Percentiles rank a stretch among this genome's conserved stretches.
These are phyloP conservation scores for Aspergillus proliferans DNA, from an alignment of 2,329 filamentous ascomycete species.

Conservation along the genomic window DNA sequence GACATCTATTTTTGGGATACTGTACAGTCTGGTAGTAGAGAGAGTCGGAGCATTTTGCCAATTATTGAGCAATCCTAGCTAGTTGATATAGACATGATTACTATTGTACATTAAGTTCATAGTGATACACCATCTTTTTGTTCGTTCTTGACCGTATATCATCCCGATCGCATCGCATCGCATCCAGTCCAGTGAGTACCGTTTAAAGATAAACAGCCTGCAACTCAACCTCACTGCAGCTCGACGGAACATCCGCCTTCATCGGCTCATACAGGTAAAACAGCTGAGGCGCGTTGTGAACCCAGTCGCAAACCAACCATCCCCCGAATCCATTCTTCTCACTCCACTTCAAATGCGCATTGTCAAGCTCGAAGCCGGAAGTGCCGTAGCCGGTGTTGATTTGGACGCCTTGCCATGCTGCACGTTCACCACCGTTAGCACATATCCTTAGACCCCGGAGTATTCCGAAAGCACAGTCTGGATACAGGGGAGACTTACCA, in stretches of 20 bases:
- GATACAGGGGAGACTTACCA: slow-evolving; percentile 13
- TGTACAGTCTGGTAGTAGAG: not conserved
- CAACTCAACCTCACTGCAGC: slow-evolving; percentile 30
- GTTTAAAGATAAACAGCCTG: slow-evolving; percentile 17
- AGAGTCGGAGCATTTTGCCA: not conserved
- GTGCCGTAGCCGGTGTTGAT: slow-evolving; percentile 31
- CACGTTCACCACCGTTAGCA: not conserved
- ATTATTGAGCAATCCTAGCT: too few relatives aligned
- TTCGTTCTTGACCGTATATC: too few relatives aligned
- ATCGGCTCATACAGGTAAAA: slow-evolving; percentile 29
- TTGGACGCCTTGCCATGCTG: slow-evolving; percentile 32
- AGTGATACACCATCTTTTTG: not conserved
- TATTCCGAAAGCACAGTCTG: too few relatives aligned
- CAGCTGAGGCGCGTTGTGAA: slow-evolving; percentile 34
- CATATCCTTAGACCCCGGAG: not conserved
- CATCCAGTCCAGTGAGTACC: not conserved
- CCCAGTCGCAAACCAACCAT: slow-evolving; percentile 39
- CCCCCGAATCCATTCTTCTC: slow-evolving; percentile 28
- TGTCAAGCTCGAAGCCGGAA: slow-evolving; percentile 25
- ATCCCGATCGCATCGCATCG: not conserved
- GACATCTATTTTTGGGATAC: slow-evolving; percentile 20
- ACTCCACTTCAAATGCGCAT: slow-evolving; percentile 22
- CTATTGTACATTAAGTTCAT: not conserved
- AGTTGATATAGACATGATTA: too few relatives aligned
- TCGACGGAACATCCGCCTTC: slow-evolving; percentile 19